Evolutionary conservation across 805 yeast genomes (phyloP), one percentile per base, ranked within the genome.

Genomic region (Blastobotrys attinorum): DNA sequence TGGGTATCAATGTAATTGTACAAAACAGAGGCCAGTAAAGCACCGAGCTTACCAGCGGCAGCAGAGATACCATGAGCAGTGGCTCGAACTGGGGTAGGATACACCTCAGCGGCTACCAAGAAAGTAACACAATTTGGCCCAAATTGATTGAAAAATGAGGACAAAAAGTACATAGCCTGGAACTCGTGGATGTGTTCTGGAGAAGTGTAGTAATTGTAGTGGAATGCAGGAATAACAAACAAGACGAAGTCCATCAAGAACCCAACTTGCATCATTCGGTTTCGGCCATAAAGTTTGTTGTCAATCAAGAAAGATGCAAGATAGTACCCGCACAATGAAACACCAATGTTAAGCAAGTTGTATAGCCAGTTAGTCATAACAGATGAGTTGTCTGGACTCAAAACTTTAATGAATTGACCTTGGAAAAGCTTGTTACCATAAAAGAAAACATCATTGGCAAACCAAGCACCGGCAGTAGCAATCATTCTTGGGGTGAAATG

Each of bases 121-220:
- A 76, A 76, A 34, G 81, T 76, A 44, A 78, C 76, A 53, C 75
- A 67, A 66, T 77, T 76, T 40, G 82, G 81, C 45, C 81, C 81
- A 47, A 75, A 76, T 65, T 76, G 77, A 61, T 75, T 71, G 73
- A 77, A 77, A 64, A 76, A 76, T 56, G 76, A 79, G 20, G 71
- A 64, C 53, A 76, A 61, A 54, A 75, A 74, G 65, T 76, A 76
- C 55, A 76, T 65, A 37, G 73, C 78, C 58, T 75, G 75, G 69
- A 67, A 45, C 23, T 47, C 60, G 36, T 52, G 52, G 42, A 60
- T 46, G 48, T 60, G 61, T 31, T 32, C 43, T 34, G 46, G 8
- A 27, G 37, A 33, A 33, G 42, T 45, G 44, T 46, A 40, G 42
- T 43, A 43, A 23, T 46, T 22, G 69, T 73, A 75, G 52, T 71